These are phyloP conservation scores for Toxoplasma gondii DNA, from an alignment of 169 alveolate species.

Conservation along the genomic window DNA sequence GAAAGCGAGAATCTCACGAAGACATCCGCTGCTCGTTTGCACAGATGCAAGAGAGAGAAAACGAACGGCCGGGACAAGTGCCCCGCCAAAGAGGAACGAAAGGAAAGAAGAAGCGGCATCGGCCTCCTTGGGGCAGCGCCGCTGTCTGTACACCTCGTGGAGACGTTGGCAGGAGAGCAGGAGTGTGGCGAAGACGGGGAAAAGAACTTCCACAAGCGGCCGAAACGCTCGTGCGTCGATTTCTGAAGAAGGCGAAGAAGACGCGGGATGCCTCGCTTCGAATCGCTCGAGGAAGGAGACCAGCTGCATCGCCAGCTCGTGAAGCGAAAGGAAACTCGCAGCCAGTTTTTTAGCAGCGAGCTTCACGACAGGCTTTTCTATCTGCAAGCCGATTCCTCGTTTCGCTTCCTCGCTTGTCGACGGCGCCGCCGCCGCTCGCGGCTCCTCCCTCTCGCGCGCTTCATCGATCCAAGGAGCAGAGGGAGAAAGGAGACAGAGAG, in stretches of 20 bases:
- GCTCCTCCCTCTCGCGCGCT: background rate
- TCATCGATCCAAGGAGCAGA: background rate
- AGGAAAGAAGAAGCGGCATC: background rate
- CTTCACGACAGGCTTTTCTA: background rate
- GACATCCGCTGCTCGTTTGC: background rate
- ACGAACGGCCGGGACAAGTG: background rate
- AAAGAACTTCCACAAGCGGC: background rate
- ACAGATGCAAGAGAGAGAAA: background rate
- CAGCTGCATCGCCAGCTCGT: slow-evolving; percentile 8
- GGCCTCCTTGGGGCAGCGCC: background rate
- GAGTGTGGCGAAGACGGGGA: background rate
- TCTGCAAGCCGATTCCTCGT: background rate
- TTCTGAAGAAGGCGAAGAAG: background rate
- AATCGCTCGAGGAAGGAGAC: background rate
- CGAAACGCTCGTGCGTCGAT: background rate
- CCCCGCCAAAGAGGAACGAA: slow-evolving; percentile 7
- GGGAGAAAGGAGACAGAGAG: background rate
- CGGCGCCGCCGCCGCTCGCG: background rate
- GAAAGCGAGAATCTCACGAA: background rate
- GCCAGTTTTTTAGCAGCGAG: background rate
- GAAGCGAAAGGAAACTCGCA: background rate
- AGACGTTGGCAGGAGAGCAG: background rate
- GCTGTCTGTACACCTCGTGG: slow-evolving; percentile 6
- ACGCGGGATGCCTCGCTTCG: background rate
- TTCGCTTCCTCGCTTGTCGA: background rate